Conservation (phyloP, 768 basidiomycete species). For the Agrocybe pediades region DNA sequence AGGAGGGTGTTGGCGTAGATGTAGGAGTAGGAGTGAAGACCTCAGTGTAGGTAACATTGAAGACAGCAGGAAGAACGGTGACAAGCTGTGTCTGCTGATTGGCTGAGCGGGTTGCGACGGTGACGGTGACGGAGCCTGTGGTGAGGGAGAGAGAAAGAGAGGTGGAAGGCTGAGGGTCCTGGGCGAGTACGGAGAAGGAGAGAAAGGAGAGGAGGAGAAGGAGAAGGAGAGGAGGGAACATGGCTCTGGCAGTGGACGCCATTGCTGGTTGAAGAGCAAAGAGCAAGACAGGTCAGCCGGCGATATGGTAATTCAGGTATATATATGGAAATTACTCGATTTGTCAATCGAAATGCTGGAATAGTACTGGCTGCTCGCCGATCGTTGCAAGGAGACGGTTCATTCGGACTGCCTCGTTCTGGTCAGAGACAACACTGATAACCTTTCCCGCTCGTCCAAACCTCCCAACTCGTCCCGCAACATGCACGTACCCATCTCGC, state of each 20-base stretch:
- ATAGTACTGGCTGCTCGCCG: constrained; percentile 43
- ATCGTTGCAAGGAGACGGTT: constrained; percentile 37
- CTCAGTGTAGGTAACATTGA: constrained; percentile 63
- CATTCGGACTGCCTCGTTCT: constrained; percentile 36
- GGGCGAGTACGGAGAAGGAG: constrained; percentile 15
- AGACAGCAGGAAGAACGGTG: constrained; percentile 57
- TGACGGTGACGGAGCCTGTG: constrained; percentile 45
- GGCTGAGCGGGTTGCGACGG: constrained; percentile 50
- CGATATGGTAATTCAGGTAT: constrained; percentile 17
- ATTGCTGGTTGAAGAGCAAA: constrained; percentile 19
- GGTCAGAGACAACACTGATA: constrained; percentile 54
- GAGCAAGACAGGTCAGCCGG: constrained; percentile 12
- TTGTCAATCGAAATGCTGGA: constrained; percentile 53
- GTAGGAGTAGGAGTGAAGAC: constrained; percentile 46
- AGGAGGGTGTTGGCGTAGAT: constrained; percentile 34
- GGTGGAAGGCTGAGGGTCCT: constrained; percentile 29
- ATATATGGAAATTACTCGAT: constrained; percentile 14
- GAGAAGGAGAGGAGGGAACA: constrained; percentile 27
- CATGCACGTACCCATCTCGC: constrained; percentile 64
- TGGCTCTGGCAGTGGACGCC: constrained; percentile 18
- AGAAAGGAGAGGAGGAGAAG: constrained; percentile 18
- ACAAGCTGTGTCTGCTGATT: constrained; percentile 50
- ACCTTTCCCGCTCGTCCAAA: constrained; percentile 70
- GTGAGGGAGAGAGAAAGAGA: constrained; percentile 57
- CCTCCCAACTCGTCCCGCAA: constrained; percentile 76